Conservation (phyloP, 2,329 filamentous ascomycete species). For the Penicillium sp. region DNA sequence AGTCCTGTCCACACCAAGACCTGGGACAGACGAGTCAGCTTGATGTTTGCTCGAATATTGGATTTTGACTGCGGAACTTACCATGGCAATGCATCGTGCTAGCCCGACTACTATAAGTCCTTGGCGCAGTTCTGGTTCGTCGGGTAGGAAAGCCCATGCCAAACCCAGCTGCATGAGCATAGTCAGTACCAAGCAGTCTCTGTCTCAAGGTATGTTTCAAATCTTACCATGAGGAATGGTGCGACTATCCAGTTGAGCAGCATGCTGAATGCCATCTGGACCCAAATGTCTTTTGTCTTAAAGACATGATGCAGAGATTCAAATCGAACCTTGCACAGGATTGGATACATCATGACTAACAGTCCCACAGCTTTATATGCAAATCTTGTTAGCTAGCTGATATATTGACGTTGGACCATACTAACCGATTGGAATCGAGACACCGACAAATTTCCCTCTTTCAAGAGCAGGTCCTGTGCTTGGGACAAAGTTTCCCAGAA, state of each 20-base stretch:
- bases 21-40: slow-evolving; percentile 25
- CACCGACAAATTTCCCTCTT: slow-evolving; percentile 70
- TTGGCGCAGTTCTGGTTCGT: slow-evolving; percentile 53
- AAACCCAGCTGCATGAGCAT: slow-evolving; percentile 36
- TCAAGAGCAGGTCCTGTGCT: slow-evolving; percentile 63
- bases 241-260: slow-evolving; percentile 83
- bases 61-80: slow-evolving; percentile 35
- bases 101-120: slow-evolving; percentile 81
- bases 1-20: slow-evolving; percentile 76
- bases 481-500: slow-evolving; percentile 74
- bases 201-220: background rate
- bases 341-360: slow-evolving; percentile 93
- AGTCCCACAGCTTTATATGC: slow-evolving; percentile 68
- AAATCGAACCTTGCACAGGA: slow-evolving; percentile 82
- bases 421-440: slow-evolving; percentile 67
- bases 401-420: background rate
- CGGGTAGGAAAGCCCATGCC: slow-evolving; percentile 56
- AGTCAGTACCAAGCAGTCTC: background rate
- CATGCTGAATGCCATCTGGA: slow-evolving; percentile 75
- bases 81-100: slow-evolving; percentile 88
- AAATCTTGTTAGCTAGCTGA: background rate
- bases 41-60: background rate
- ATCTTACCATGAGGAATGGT: slow-evolving; percentile 73
- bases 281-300: slow-evolving; percentile 65
- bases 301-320: slow-evolving; percentile 72